Percentiles rank a stretch among this genome's conserved stretches.
phyloP scores from a whole-genome alignment of 2,329 filamentous ascomycete genomes.

The Fusarium multiceps region DNA sequence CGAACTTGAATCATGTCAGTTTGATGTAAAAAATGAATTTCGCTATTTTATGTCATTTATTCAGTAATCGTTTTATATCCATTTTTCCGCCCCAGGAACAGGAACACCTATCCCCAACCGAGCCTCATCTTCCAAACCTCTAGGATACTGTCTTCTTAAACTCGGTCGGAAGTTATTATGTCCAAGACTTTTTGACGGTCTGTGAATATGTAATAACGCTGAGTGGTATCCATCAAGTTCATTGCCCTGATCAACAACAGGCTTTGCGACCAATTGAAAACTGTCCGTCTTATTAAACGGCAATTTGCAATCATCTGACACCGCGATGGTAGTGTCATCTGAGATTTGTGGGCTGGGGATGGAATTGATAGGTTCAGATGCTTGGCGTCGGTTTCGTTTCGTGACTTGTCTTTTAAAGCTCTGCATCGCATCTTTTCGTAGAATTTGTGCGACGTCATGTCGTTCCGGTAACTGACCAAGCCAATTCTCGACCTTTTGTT shows the following conservation, averaged over 20 bases:
- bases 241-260: neutral
- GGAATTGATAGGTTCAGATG: neutral
- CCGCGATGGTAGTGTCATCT: neutral
- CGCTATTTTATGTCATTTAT: neutral
- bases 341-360: neutral
- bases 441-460: neutral
- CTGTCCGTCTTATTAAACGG: neutral
- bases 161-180: neutral
- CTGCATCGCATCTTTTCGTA: neutral
- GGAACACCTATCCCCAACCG: neutral
- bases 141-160: neutral
- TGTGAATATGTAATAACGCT: neutral
- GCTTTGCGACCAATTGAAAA: neutral
- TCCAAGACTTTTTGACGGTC: neutral
- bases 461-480: neutral
- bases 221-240: constrained; percentile 2
- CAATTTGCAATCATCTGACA: neutral
- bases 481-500: neutral
- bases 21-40: neutral
- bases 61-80: too few species aligned
- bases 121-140: constrained; percentile 1
- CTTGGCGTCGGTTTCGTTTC: neutral
- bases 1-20: neutral
- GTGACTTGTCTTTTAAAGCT: neutral
- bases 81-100: too few species aligned